phyloP scores from a whole-genome alignment of 2,329 filamentous ascomycete species.

The Cercospora sp. region DNA sequence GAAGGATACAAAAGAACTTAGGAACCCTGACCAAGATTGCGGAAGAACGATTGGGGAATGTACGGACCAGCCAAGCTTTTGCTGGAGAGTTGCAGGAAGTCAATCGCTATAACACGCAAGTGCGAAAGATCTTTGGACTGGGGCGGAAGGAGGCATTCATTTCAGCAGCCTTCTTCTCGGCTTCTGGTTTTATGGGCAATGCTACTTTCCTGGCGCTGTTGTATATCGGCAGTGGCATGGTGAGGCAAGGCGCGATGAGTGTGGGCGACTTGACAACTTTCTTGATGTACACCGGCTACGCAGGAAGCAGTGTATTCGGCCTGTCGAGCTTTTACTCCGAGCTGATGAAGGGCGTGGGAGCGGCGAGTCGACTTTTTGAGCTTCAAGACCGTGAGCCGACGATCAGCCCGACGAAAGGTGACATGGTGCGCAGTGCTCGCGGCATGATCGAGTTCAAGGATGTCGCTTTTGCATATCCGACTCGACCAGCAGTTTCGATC shows the following conservation, averaged over 20 bases:
- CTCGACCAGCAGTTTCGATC: constrained; percentile 84
- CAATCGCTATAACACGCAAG: constrained; percentile 84
- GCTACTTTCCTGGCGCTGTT: constrained; percentile 92
- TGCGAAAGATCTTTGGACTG: constrained; percentile 86
- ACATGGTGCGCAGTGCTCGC: constrained; percentile 76
- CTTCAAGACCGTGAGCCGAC: constrained; percentile 85
- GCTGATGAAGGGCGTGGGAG: constrained; percentile 97
- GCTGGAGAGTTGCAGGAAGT: constrained; percentile 91
- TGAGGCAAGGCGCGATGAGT: constrained; percentile 79
- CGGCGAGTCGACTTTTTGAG: constrained; percentile 93
- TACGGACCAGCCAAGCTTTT: constrained; percentile 95
- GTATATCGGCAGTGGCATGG: constrained; percentile 86
- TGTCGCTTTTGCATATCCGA: constrained; percentile 89
- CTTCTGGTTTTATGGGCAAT: constrained; percentile 88
- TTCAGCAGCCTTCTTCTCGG: constrained; percentile 84
- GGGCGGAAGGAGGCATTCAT: constrained; percentile 85
- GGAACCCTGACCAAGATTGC: constrained; percentile 94
- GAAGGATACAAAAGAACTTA: constrained; percentile 89
- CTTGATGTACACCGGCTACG: constrained; percentile 95
- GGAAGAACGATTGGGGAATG: constrained; percentile 94
- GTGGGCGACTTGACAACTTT: constrained; percentile 94
- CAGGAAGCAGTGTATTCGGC: constrained; percentile 84
- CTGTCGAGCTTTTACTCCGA: constrained; percentile 96
- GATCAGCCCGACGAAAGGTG: constrained; percentile 82
- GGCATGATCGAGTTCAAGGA: constrained; percentile 86